Conservation (phyloP, 495 filamentous ascomycete genomes). For the Bacidia rubella region DNA sequence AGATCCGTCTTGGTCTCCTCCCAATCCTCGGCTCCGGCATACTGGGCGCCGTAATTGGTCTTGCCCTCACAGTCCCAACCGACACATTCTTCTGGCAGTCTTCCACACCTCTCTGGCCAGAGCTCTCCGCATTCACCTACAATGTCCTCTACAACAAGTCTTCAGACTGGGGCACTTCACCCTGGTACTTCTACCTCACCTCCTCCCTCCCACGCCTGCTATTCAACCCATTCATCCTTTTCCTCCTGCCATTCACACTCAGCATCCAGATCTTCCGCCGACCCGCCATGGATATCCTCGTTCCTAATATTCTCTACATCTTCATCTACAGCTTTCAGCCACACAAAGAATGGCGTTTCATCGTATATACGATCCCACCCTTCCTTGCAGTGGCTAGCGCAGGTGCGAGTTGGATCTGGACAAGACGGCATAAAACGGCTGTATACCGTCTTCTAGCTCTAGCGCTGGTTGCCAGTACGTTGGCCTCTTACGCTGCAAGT, state of each 20-base stretch:
- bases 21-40: slow-evolving; percentile 55
- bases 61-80: slow-evolving; percentile 52
- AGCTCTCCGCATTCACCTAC: slow-evolving; percentile 78
- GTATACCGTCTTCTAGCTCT: slow-evolving; percentile 44
- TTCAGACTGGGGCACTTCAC: slow-evolving; percentile 74
- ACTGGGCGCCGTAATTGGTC: slow-evolving; percentile 45
- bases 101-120: slow-evolving; percentile 65
- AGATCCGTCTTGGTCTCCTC: slow-evolving; percentile 35
- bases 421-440: slow-evolving; percentile 43
- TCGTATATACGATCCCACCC: slow-evolving; percentile 73
- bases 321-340: slow-evolving; percentile 70
- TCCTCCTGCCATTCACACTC: slow-evolving; percentile 55
- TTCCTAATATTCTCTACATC: slow-evolving; percentile 60
- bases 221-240: slow-evolving; percentile 55
- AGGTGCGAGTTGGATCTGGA: slow-evolving; percentile 62
- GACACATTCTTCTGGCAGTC: slow-evolving; percentile 89
- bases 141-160: slow-evolving; percentile 62
- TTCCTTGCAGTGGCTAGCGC: slow-evolving; percentile 68
- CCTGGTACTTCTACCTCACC: slow-evolving; percentile 75
- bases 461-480: slow-evolving; percentile 40
- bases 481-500: slow-evolving; percentile 44
- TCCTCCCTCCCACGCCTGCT: slow-evolving; percentile 72
- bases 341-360: slow-evolving; percentile 95
- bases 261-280: slow-evolving; percentile 35
- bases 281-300: slow-evolving; percentile 37